Evolutionary conservation across 106 monocot genomes (phyloP).

Genomic region (Alisma plantagoaquatica): DNA sequence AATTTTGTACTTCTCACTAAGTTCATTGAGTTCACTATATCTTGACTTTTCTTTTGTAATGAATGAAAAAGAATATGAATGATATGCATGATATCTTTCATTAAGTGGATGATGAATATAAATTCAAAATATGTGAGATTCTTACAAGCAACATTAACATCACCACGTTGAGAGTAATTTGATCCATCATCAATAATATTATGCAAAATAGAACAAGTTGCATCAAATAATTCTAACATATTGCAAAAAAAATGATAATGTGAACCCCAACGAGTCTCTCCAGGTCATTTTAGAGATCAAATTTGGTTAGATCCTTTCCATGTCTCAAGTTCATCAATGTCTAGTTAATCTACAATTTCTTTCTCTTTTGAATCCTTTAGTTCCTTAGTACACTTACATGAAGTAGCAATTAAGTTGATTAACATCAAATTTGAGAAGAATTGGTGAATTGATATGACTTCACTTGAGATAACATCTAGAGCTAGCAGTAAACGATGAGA

Average conservation of each 20-base stretch:
- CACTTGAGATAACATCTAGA: not conserved
- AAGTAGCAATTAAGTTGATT: conserved; percentile 1
- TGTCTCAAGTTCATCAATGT: not conserved
- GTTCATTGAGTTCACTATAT: not conserved
- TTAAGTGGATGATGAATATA: conserved; percentile 1
- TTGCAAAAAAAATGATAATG: too few relatives aligned
- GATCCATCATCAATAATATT: too few relatives aligned
- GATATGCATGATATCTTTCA: not conserved
- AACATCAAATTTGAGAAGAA: not conserved
- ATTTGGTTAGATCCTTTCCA: not conserved
- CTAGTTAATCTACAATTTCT: not conserved
- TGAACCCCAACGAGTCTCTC: too few relatives aligned
- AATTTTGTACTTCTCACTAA: not conserved
- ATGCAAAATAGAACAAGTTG: too few relatives aligned
- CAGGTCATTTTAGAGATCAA: too few relatives aligned
- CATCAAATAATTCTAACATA: too few relatives aligned
- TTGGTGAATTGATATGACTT: conserved; percentile 1
- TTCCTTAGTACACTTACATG: not conserved
- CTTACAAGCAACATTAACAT: too few relatives aligned
- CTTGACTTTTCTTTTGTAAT: not conserved
- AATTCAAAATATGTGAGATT: too few relatives aligned
- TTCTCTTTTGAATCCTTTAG: not conserved
- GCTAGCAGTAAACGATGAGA: not conserved
- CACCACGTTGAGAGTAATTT: too few relatives aligned
- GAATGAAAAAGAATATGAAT: not conserved